Evolutionary conservation across 1,139 yeast genomes (phyloP), one percentile per base, ranked within the genome.

Genomic region (Blastobotrys serpentis): DNA sequence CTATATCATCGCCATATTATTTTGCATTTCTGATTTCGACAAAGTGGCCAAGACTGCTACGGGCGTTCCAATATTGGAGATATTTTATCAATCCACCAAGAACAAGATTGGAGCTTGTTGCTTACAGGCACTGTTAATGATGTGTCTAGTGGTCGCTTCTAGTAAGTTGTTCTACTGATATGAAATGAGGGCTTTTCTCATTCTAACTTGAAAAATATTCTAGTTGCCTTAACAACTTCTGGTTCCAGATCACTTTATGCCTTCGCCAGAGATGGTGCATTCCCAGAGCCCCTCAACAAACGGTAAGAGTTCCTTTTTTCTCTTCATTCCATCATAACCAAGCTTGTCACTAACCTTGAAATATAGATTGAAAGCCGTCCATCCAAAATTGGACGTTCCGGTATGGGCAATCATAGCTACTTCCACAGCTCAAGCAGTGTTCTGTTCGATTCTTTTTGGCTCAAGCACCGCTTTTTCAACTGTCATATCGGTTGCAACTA

Each of bases 181-280:
- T 23, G n/a, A n/a, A n/a, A n/a, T n/a, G n/a, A n/a, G n/a, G n/a
- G n/a, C n/a, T n/a, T n/a, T n/a, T n/a, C n/a, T n/a, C n/a, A n/a
- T n/a, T n/a, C n/a, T n/a, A 30, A 6, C 14, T 16, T 6, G 6
- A 30, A 25, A 11, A 25, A 33, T 4, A 4, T 14, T 14, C 4
- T 19, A 36, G 40, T 36, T 13, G 95, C 23, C 75, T 90, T 3
- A 8, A 73, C 86, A 40, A 86, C 95, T 0, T 84, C 94, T 1
- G 88, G 90, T 2, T 84, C 94, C 2, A 78, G 95, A 71, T 79
- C 86, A 10, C 84, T 89, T 0, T 86, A 78, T 65, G 86, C 89
- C 18, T 81, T 86, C 67, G 39, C 94, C 44, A 78, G 96, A 67
- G 96, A 86, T 64, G 87, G 85, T 38, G 96, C 90, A 0, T 69